These are phyloP conservation scores for Colletotrichum destructivum DNA, from an alignment of 2,329 filamentous ascomycete species.

Conservation along the genomic window DNA sequence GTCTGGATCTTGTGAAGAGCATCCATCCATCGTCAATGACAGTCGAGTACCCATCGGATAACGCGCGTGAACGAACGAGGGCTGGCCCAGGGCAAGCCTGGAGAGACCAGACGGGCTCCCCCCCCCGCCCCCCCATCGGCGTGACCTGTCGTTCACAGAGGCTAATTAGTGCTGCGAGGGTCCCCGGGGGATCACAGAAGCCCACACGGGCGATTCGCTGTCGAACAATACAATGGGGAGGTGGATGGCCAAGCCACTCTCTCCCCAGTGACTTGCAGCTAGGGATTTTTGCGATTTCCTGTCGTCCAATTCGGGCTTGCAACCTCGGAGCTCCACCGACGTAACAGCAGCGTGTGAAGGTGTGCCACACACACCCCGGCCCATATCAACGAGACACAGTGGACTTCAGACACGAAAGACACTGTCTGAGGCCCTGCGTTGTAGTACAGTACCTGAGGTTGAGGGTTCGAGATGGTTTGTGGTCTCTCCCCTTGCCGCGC, in stretches of 20 bases:
- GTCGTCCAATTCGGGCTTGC: conserved; percentile 32
- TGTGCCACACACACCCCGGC: conserved; percentile 25
- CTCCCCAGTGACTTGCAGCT: conserved; percentile 42
- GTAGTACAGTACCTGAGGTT: conserved; percentile 4
- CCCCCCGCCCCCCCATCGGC: conserved; percentile 4
- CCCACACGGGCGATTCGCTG: conserved; percentile 40
- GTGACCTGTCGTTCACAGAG: conserved; percentile 40
- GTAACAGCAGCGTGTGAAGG: conserved; percentile 43
- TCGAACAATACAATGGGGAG: conserved; percentile 9
- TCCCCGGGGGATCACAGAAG: conserved; percentile 31
- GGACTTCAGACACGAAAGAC: not conserved
- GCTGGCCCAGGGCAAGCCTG: conserved; percentile 14
- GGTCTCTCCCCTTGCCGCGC: no score
- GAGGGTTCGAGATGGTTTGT: not conserved
- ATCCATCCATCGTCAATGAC: conserved; percentile 13
- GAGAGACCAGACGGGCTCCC: conserved; percentile 28
- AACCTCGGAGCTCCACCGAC: conserved; percentile 40
- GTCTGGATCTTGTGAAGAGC: conserved; percentile 10
- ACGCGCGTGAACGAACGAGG: conserved; percentile 23
- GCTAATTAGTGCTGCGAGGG: conserved; percentile 30
- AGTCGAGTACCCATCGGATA: conserved; percentile 30
- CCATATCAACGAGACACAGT: conserved; percentile 35
- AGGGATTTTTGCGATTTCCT: conserved; percentile 40
- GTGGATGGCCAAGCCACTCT: conserved; percentile 37
- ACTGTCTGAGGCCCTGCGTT: conserved; percentile 39